These are phyloP conservation scores for Xylaria digitata DNA, from an alignment of 2,329 filamentous ascomycete genomes.

Conservation along the genomic window DNA sequence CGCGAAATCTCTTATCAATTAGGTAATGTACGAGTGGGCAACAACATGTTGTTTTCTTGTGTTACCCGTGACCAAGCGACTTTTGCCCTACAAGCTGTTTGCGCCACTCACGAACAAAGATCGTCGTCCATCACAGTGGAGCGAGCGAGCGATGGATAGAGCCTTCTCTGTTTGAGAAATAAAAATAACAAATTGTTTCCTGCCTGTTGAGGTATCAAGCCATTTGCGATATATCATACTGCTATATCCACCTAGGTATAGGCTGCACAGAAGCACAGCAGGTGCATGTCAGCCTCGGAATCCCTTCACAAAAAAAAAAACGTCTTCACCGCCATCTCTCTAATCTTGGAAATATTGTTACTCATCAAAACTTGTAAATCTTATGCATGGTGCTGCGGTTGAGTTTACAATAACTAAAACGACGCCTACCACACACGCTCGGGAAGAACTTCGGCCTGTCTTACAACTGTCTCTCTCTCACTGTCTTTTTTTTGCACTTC, in stretches of 20 bases:
- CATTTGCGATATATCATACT: conserved; percentile 3
- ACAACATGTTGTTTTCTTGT: conserved; percentile 4
- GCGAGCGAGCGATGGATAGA: neutral
- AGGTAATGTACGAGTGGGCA: neutral
- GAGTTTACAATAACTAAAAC: neutral
- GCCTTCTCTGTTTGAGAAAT: neutral
- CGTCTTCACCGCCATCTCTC: conserved; percentile 26
- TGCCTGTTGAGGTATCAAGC: neutral
- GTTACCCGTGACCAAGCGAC: neutral
- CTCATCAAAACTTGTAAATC: conserved; percentile 12
- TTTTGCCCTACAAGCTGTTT: conserved; percentile 4
- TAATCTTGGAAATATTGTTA: neutral
- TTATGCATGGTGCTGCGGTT: conserved; percentile 22
- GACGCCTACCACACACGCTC: neutral
- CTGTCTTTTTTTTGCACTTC: no score
- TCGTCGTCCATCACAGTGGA: no score
- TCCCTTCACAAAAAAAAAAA: neutral
- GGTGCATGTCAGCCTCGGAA: conserved; percentile 25
- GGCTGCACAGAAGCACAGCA: conserved; percentile 15
- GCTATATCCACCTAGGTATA: conserved; percentile 6
- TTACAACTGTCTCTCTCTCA: neutral
- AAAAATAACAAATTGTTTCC: no score
- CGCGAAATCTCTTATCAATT: neutral
- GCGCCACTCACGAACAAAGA: conserved; percentile 4
- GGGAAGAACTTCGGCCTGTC: conserved; percentile 2